These are phyloP conservation scores for Clarireedia sp. DNA, from an alignment of 2,329 filamentous ascomycete species.

Conservation along the genomic window DNA sequence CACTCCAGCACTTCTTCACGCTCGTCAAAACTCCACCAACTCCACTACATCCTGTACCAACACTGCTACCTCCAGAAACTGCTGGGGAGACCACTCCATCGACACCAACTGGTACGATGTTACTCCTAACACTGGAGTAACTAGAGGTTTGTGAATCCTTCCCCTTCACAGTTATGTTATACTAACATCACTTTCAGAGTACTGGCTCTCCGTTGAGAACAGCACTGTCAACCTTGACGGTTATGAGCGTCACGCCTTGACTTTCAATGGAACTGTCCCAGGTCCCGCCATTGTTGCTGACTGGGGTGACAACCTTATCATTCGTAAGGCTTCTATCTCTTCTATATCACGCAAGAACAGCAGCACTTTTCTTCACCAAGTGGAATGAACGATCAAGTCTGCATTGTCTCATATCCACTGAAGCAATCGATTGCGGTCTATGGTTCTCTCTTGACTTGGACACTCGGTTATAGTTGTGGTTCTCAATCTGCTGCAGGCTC, in stretches of 20 bases:
- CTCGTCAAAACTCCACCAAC: constrained; percentile 6
- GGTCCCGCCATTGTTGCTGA: constrained; percentile 35
- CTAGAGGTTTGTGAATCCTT: constrained; percentile 21
- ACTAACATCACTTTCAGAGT: constrained; percentile 12
- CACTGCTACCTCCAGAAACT: constrained; percentile 25
- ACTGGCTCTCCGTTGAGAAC: constrained; percentile 23
- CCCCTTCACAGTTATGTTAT: constrained; percentile 5
- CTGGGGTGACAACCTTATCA: constrained; percentile 28
- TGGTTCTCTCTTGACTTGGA: too few relatives aligned
- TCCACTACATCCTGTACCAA: constrained; percentile 20
- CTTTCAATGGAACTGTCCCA: constrained; percentile 32
- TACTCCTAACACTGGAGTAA: constrained; percentile 29
- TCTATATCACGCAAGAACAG: neutral
- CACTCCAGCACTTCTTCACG: constrained; percentile 7
- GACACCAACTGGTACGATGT: constrained; percentile 27
- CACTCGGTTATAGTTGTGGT: too few relatives aligned
- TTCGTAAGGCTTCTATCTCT: constrained; percentile 11
- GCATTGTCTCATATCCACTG: neutral
- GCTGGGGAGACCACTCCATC: constrained; percentile 28
- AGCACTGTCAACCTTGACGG: constrained; percentile 33
- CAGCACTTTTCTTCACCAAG: too few relatives aligned
- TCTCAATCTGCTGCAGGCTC: too few relatives aligned
- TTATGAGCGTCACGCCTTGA: constrained; percentile 44
- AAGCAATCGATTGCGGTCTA: too few relatives aligned
- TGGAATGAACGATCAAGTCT: too few relatives aligned